These are phyloP conservation scores for Daldinia grandis DNA, from an alignment of 495 filamentous ascomycete species.

Conservation along the genomic window DNA sequence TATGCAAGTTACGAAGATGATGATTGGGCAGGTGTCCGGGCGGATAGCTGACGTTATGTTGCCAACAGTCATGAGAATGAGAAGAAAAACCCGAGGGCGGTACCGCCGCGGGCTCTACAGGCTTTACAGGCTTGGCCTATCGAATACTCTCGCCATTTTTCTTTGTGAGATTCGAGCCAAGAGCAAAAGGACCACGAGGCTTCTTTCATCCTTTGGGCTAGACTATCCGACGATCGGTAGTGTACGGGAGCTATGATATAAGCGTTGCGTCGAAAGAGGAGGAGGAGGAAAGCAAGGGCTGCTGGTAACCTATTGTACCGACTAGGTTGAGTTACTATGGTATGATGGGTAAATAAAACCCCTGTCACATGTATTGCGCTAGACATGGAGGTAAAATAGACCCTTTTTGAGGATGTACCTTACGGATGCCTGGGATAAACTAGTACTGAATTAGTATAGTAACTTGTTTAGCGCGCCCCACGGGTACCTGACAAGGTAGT, in stretches of 20 bases:
- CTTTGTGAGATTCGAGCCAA: constrained; percentile 9
- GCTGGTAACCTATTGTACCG: background rate
- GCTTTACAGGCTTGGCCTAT: constrained; percentile 9
- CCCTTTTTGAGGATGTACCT: too few relatives aligned
- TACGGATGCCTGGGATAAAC: too few relatives aligned
- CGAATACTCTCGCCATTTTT: constrained; percentile 1
- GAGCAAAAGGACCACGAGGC: constrained; percentile 2
- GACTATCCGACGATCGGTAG: constrained; percentile 16
- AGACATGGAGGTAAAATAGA: too few relatives aligned
- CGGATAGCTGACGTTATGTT: constrained; percentile 22
- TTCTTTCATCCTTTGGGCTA: constrained; percentile 6
- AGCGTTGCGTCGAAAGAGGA: constrained; percentile 22
- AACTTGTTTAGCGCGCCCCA: too few relatives aligned
- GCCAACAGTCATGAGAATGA: constrained; percentile 20
- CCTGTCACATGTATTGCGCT: too few relatives aligned
- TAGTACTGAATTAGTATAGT: too few relatives aligned
- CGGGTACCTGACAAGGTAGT: too few relatives aligned
- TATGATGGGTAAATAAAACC: too few relatives aligned
- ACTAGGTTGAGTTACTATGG: constrained; percentile 7
- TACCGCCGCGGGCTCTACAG: constrained; percentile 17
- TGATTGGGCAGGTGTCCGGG: constrained; percentile 23
- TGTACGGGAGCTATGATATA: constrained; percentile 23
- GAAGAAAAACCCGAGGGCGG: constrained; percentile 16
- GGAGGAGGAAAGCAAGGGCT: constrained; percentile 24
- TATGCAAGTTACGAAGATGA: constrained; percentile 19